Evolutionary conservation across 495 filamentous ascomycete species (phyloP).

Genomic region (Penicillium odoratum): DNA sequence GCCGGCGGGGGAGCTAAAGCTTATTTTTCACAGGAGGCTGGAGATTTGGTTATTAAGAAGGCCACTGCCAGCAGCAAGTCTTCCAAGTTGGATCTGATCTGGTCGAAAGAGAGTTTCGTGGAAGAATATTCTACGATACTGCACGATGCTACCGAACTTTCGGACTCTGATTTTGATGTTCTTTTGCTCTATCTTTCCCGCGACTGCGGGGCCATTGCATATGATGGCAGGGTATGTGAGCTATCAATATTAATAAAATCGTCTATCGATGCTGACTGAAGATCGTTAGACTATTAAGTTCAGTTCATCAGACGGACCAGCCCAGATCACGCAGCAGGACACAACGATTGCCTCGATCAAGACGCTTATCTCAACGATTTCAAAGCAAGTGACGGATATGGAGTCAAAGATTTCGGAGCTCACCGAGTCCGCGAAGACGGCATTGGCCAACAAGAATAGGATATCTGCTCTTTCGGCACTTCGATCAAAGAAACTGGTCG

Average conservation of each 20-base stretch:
- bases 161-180: slow-evolving; percentile 65
- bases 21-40: slow-evolving; percentile 36
- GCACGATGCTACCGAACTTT: slow-evolving; percentile 52
- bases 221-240: slow-evolving; percentile 58
- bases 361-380: slow-evolving; percentile 60
- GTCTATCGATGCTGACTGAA: slow-evolving; percentile 21
- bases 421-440: slow-evolving; percentile 60
- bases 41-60: slow-evolving; percentile 45
- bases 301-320: slow-evolving; percentile 46
- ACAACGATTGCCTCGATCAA: slow-evolving; percentile 76
- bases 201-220: slow-evolving; percentile 62
- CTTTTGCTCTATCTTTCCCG: slow-evolving; percentile 71
- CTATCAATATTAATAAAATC: slow-evolving; percentile 15
- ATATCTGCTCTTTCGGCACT: slow-evolving; percentile 72
- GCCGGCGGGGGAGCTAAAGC: background rate
- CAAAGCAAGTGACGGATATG: slow-evolving; percentile 63
- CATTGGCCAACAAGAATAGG: slow-evolving; percentile 69
- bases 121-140: slow-evolving; percentile 57
- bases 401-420: slow-evolving; percentile 50
- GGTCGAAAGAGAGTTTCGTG: slow-evolving; percentile 62
- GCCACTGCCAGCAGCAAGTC: slow-evolving; percentile 34
- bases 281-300: slow-evolving; percentile 72
- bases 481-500: slow-evolving; percentile 77
- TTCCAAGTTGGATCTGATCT: slow-evolving; percentile 62
- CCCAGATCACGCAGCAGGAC: slow-evolving; percentile 70